These are phyloP conservation scores for Neolentinus lepideus DNA, from an alignment of 1,284 basidiomycete species.

Conservation along the genomic window DNA sequence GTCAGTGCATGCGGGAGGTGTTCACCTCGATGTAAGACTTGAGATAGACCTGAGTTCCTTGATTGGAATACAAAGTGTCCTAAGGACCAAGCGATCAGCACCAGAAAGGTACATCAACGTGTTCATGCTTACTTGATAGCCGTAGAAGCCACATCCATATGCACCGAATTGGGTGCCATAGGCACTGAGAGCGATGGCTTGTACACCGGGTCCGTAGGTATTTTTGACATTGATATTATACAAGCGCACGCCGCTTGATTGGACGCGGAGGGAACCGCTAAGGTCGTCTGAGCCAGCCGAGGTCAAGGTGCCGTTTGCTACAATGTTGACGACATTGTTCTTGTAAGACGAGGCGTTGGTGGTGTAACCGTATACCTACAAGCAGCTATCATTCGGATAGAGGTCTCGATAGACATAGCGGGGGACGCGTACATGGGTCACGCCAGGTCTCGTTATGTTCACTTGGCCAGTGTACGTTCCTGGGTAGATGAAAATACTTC, in stretches of 20 bases:
- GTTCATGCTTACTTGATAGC: constrained; percentile 5
- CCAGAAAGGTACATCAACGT: neutral
- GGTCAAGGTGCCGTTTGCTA: constrained; percentile 30
- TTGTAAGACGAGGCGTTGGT: constrained; percentile 11
- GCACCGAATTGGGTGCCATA: constrained; percentile 4
- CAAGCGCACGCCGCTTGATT: constrained; percentile 43
- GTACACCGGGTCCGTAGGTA: constrained; percentile 29
- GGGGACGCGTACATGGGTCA: constrained; percentile 17
- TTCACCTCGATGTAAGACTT: neutral
- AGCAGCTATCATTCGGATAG: constrained; percentile 14
- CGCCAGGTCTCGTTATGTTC: constrained; percentile 34
- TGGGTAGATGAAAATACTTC: constrained; percentile 46
- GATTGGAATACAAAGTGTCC: neutral
- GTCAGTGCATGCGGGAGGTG: constrained; percentile 12
- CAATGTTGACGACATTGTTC: constrained; percentile 21
- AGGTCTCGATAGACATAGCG: constrained; percentile 10
- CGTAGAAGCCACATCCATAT: constrained; percentile 1
- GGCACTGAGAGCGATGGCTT: constrained; percentile 1
- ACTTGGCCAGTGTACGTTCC: constrained; percentile 50
- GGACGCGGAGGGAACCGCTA: constrained; percentile 45
- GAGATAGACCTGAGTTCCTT: constrained; percentile 10
- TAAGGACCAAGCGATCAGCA: neutral
- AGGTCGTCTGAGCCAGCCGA: constrained; percentile 44
- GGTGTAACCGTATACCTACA: neutral
- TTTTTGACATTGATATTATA: constrained; percentile 54